Evolutionary conservation across 2,329 filamentous ascomycete genomes (phyloP).

Genomic region (Xylaria hypoxylon): DNA sequence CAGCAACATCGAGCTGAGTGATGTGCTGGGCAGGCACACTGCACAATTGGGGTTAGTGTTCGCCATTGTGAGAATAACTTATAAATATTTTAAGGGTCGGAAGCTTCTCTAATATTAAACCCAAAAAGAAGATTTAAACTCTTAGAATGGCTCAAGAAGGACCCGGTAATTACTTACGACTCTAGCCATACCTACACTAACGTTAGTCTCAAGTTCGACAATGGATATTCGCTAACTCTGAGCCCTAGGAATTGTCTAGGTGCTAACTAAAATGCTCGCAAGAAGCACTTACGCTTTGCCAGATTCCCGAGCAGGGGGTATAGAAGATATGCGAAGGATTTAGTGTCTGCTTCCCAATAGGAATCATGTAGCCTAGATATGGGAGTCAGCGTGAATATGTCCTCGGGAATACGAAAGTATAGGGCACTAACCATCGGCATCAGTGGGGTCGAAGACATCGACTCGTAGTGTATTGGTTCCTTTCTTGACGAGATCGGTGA

Average conservation of each 20-base stretch:
- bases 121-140: neutral
- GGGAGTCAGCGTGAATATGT: constrained; percentile 3
- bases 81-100: neutral
- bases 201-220: constrained; percentile 21
- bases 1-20: constrained; percentile 68
- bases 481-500: constrained; percentile 60
- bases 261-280: neutral
- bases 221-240: neutral
- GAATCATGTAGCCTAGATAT: constrained; percentile 62
- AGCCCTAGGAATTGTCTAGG: neutral
- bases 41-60: neutral
- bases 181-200: constrained; percentile 74
- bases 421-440: constrained; percentile 51
- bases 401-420: neutral
- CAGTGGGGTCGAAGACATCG: constrained; percentile 76
- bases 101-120: neutral
- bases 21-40: constrained; percentile 67
- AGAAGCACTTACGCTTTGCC: constrained; percentile 61
- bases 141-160: too few relatives aligned
- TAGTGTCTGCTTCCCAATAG: constrained; percentile 73
- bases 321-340: constrained; percentile 70
- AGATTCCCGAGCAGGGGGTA: constrained; percentile 78
- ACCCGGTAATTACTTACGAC: constrained; percentile 46
- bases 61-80: neutral
- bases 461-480: constrained; percentile 70